Evolutionary conservation across 1,284 basidiomycete species (phyloP).

Genomic region (Cryptococcus floricola): DNA sequence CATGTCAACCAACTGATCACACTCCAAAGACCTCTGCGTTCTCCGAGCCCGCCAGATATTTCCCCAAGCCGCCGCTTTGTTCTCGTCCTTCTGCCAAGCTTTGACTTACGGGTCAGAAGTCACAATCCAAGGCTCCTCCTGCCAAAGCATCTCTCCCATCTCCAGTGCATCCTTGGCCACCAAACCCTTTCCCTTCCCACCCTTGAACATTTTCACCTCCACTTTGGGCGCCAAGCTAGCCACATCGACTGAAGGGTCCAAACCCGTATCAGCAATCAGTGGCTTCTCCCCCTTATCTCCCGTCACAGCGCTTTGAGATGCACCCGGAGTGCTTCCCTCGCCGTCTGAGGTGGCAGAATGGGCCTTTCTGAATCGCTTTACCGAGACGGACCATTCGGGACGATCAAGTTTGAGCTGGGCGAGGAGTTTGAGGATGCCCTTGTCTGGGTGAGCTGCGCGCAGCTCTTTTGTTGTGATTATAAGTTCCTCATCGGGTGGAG

Average conservation of each 20-base stretch:
- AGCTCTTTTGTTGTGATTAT: conserved; percentile 49
- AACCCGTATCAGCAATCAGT: conserved; percentile 59
- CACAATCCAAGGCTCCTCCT: conserved; percentile 57
- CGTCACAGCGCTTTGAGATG: conserved; percentile 21
- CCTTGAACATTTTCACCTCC: conserved; percentile 62
- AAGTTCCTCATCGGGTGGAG: conserved; percentile 53
- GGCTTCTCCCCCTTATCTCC: conserved; percentile 23
- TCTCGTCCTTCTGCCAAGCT: background rate
- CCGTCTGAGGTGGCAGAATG: conserved; percentile 31
- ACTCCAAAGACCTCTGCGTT: background rate
- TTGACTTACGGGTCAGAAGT: conserved; percentile 41
- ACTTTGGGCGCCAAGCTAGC: conserved; percentile 62
- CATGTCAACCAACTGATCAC: background rate
- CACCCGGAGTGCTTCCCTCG: conserved; percentile 12
- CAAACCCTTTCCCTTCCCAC: conserved; percentile 75
- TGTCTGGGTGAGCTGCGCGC: conserved; percentile 57
- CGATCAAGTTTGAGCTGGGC: conserved; percentile 58
- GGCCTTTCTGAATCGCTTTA: conserved; percentile 70
- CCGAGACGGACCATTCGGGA: conserved; percentile 70
- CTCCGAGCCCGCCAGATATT: background rate
- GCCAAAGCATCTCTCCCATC: conserved; percentile 73
- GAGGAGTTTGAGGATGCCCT: conserved; percentile 70
- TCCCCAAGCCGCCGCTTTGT: background rate
- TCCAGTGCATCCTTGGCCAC: conserved; percentile 64
- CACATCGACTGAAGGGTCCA: conserved; percentile 64